Evolutionary conservation across 2,329 filamentous ascomycete species (phyloP).

Genomic region (Penicillium sp.): DNA sequence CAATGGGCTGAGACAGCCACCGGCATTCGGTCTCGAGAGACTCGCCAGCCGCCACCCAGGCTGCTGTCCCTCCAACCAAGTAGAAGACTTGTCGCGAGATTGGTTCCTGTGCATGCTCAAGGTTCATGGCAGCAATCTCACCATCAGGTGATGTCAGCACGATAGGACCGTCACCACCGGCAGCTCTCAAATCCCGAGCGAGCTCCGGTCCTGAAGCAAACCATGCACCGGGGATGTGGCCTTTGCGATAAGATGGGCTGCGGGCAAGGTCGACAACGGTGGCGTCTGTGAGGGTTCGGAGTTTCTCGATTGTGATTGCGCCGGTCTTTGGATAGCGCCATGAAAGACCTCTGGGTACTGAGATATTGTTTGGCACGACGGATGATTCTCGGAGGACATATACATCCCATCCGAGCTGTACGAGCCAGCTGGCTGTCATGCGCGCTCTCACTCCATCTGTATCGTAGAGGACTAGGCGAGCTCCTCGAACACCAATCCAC

Average conservation of each 20-base stretch:
- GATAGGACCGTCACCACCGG: constrained; percentile 22
- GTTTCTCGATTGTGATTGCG: constrained; percentile 11
- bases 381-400: constrained; percentile 24
- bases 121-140: constrained; percentile 13
- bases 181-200: constrained; percentile 23
- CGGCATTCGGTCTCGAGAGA: constrained; percentile 27
- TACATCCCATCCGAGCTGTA: constrained; percentile 36
- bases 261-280: constrained; percentile 33
- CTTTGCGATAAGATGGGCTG: constrained; percentile 30
- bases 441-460: constrained; percentile 31
- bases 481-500: constrained; percentile 35
- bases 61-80: constrained; percentile 29
- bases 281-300: constrained; percentile 14
- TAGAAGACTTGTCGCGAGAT: constrained; percentile 16
- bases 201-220: constrained; percentile 36
- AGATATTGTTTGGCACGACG: constrained; percentile 12
- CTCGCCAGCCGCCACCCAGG: constrained; percentile 26
- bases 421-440: constrained; percentile 34
- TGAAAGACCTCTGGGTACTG: background rate
- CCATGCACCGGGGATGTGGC: constrained; percentile 34
- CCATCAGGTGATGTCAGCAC: constrained; percentile 28
- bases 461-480: constrained; percentile 32
- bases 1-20: constrained; percentile 34
- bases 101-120: background rate
- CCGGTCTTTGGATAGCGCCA: background rate